A percentile compares a stretch with the other conserved stretches of the same genome.
Conservation (phyloP, 495 filamentous ascomycete species). For the Aspergillus taichungensis region DNA sequence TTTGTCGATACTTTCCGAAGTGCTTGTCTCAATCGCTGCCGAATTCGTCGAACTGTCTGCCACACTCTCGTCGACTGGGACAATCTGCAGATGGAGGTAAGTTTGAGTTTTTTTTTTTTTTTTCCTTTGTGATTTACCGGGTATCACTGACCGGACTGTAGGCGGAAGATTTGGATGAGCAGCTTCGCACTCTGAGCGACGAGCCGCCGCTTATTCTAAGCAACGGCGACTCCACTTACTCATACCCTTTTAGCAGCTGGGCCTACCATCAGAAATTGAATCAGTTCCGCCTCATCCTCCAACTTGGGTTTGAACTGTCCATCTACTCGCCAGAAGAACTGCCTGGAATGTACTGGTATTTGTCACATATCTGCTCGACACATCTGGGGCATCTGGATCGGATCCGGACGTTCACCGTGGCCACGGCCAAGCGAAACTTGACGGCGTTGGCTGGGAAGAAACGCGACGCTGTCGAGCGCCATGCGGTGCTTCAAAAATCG, state of each 20-base stretch:
- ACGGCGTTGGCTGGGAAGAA: constrained; percentile 19
- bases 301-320: constrained; percentile 92
- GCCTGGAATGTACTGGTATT: constrained; percentile 82
- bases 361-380: constrained; percentile 40
- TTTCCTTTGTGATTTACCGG: not conserved
- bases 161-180: constrained; percentile 68
- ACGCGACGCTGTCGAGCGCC: constrained; percentile 21
- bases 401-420: constrained; percentile 53
- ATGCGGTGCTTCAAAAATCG: constrained; percentile 40
- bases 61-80: constrained; percentile 82
- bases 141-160: constrained; percentile 12
- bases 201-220: constrained; percentile 48
- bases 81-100: constrained; percentile 66
- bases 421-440: constrained; percentile 24
- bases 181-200: constrained; percentile 53
- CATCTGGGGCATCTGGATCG: constrained; percentile 55
- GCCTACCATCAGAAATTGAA: constrained; percentile 78
- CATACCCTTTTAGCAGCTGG: constrained; percentile 79
- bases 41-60: constrained; percentile 72
- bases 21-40: constrained; percentile 82
- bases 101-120: not conserved
- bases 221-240: constrained; percentile 41
- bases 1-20: constrained; percentile 76
- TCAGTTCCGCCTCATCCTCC: constrained; percentile 79
- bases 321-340: constrained; percentile 84